These are phyloP conservation scores for Ceratocystis papillata DNA, from an alignment of 2,329 filamentous ascomycete genomes.

Conservation along the genomic window DNA sequence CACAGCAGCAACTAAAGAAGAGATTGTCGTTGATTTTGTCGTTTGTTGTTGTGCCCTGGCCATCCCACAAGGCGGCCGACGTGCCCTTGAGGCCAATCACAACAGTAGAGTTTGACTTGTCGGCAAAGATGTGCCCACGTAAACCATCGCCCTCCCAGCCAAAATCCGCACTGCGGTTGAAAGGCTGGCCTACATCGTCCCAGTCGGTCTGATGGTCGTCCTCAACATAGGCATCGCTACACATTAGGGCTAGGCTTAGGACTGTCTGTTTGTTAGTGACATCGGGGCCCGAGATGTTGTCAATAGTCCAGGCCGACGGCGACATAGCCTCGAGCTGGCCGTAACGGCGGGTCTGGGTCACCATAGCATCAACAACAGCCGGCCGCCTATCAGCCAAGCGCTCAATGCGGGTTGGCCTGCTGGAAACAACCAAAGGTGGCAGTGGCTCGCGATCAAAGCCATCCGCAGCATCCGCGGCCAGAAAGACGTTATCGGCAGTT, in stretches of 20 bases:
- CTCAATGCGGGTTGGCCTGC: constrained; percentile 59
- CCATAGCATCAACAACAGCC: constrained; percentile 64
- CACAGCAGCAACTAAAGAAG: constrained; percentile 96
- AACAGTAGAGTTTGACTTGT: constrained; percentile 73
- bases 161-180: constrained; percentile 80
- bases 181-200: constrained; percentile 66
- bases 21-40: constrained; percentile 98
- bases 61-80: constrained; percentile 81
- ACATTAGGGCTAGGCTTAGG: constrained; percentile 75
- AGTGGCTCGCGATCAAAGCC: constrained; percentile 43
- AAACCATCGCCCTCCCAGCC: constrained; percentile 86
- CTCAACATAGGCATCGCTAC: constrained; percentile 77
- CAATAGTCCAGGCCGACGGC: constrained; percentile 69
- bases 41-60: constrained; percentile 91
- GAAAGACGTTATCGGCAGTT: constrained; percentile 46
- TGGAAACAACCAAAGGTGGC: constrained; percentile 49
- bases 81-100: constrained; percentile 92
- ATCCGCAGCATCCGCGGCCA: constrained; percentile 52
- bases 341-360: constrained; percentile 58
- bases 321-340: constrained; percentile 59
- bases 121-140: constrained; percentile 83
- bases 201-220: constrained; percentile 63
- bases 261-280: constrained; percentile 77
- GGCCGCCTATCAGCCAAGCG: constrained; percentile 68
- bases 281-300: constrained; percentile 68